These are phyloP conservation scores for Suillus ampliporus DNA, from an alignment of 768 basidiomycete genomes.

Conservation along the genomic window DNA sequence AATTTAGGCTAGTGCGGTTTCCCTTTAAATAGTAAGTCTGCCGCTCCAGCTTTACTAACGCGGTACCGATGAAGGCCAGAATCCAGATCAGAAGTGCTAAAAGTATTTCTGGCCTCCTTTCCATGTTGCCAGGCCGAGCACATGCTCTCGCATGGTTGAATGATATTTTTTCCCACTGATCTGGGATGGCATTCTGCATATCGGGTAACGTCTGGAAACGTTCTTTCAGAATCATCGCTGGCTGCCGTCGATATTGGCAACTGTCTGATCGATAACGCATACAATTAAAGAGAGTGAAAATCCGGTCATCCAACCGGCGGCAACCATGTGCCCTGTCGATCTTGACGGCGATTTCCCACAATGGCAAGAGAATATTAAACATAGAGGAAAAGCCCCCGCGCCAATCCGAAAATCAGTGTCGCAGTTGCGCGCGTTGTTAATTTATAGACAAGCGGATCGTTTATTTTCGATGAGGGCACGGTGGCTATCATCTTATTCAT, in stretches of 20 bases:
- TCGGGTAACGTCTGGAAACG: neutral
- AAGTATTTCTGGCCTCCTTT: neutral
- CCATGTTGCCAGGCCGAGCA: slow-evolving; percentile 9
- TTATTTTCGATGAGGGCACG: neutral
- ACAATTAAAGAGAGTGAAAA: slow-evolving; percentile 7
- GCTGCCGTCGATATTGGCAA: neutral
- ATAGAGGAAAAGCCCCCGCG: slow-evolving; percentile 15
- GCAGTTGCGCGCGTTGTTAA: slow-evolving; percentile 6
- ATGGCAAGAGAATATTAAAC: slow-evolving; percentile 7
- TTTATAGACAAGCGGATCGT: slow-evolving; percentile 4
- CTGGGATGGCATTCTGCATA: neutral
- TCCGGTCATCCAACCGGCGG: slow-evolving; percentile 13
- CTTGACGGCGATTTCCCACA: slow-evolving; percentile 13
- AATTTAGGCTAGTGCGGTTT: slow-evolving; percentile 7
- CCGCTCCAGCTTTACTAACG: slow-evolving; percentile 29
- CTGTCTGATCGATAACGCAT: slow-evolving; percentile 9
- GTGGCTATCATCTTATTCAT: neutral
- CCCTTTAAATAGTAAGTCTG: slow-evolving; percentile 1
- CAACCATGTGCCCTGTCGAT: slow-evolving; percentile 17
- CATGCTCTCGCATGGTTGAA: neutral
- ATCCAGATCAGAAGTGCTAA: slow-evolving; percentile 10
- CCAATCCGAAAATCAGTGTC: slow-evolving; percentile 30
- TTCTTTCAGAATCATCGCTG: neutral
- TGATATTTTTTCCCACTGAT: neutral
- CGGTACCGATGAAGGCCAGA: slow-evolving; percentile 15